Conservation (phyloP, 2,329 filamentous ascomycete species). For the Pseudocercospora fijiensis region DNA sequence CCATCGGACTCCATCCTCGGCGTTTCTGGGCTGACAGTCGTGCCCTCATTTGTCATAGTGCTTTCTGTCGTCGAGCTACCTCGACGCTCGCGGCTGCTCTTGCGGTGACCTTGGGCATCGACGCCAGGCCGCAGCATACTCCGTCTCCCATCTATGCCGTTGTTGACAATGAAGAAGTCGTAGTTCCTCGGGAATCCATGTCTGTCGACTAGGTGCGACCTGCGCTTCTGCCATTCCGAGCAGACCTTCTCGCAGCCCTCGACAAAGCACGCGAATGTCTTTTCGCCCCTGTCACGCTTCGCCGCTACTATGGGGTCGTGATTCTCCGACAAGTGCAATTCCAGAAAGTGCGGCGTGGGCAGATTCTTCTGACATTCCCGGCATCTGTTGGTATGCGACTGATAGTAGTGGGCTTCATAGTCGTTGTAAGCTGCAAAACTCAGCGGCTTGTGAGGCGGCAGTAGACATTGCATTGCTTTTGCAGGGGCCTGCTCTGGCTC, state of each 20-base stretch:
- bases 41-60: slow-evolving; percentile 28
- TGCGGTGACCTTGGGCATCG: slow-evolving; percentile 36
- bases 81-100: slow-evolving; percentile 34
- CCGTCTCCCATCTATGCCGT: slow-evolving; percentile 80
- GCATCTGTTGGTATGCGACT: slow-evolving; percentile 80
- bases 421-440: slow-evolving; percentile 73
- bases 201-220: slow-evolving; percentile 89
- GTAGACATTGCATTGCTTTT: slow-evolving; percentile 70
- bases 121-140: slow-evolving; percentile 69
- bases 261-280: slow-evolving; percentile 89
- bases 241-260: slow-evolving; percentile 85
- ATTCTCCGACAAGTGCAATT: slow-evolving; percentile 83
- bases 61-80: slow-evolving; percentile 22
- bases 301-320: slow-evolving; percentile 79
- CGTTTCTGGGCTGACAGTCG: slow-evolving; percentile 23
- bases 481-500: slow-evolving; percentile 30
- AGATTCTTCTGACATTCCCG: slow-evolving; percentile 83
- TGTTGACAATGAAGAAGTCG: slow-evolving; percentile 82
- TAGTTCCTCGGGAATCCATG: slow-evolving; percentile 85
- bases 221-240: slow-evolving; percentile 76
- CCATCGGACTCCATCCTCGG: slow-evolving; percentile 11
- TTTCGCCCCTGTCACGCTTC: slow-evolving; percentile 75
- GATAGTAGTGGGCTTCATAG: slow-evolving; percentile 83
- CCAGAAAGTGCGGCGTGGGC: slow-evolving; percentile 76
- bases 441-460: slow-evolving; percentile 75